Base-by-base conservation (phyloP, 305 asterid genomes). In the Fraxinus albicans region DNA sequence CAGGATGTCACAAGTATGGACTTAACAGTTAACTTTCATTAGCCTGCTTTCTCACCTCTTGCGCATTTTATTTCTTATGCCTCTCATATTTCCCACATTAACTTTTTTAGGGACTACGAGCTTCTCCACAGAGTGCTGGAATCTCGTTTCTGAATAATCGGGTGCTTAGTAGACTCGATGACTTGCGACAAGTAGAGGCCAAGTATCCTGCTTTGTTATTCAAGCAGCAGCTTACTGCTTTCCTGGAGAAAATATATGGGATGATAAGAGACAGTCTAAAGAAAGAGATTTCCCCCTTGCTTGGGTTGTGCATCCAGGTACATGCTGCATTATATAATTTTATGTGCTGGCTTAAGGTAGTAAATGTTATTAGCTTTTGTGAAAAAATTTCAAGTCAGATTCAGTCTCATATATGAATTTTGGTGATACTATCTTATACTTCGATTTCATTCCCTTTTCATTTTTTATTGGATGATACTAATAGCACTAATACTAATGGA, bases 201-300 rank as follows among this genome's bases (percentile, higher is more conserved):
- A 97, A 97, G 78, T 97, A 97, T 85, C 99, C 99, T 81, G 99
- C 99, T 78, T 90, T 97, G 89, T 87, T 97, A 90, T 97, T 97
- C 94, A 95, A 97, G 91, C 99, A 95, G 89, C 99, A 97, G 94
- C 99, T 97, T 81, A 95, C 99, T 85, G 99, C 99, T 88, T 97
- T 91, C 91, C 93, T 97, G 87, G 99, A 97, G 92, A 97, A 97
- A 92, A 95, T 97, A 85, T 97, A 97, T 88, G 99, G 99, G 79
- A 87, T 95, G 94, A 94, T 95, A 82, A 91, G 99, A 82, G 99
- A 97, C 89, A 97, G 91, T 87, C 87, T 97, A 81, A 97, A 95
- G 94, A 97, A 97, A 89, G 98, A 94, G 86, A 92, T 97, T 82
- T 97, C 99, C 83, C 99, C 99, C 58, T 82, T 94, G 90, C 98